Base-by-base conservation (phyloP, 441 rosid species). In the Populus tomentosa region DNA sequence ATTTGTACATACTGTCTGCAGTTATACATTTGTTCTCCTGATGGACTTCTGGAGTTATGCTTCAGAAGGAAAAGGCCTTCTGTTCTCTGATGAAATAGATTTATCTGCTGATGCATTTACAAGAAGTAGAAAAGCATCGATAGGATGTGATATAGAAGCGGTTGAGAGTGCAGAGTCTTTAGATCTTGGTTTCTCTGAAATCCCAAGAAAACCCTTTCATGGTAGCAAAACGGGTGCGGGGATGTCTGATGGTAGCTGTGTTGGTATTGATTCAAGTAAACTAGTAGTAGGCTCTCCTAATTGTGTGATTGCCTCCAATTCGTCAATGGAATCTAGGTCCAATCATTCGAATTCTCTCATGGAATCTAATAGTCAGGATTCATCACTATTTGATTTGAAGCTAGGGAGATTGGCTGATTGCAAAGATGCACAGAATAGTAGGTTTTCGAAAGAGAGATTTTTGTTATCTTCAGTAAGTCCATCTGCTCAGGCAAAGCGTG, bases 1-100 rank as follows among this genome's bases (percentile, higher is more conserved):
- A 73, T 16, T 42, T 28, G 21, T 64, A 42, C 40, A 62, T 20
- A 13, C 38, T 67, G 62, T 75, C 69, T 26, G 84, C 79, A 68
- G 77, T 80, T 74, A 72, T 65, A 24, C 59, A 61, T 72, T 62
- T 72, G 26, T 56, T 80, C 59, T 78, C 70, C 67, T 36, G 73
- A 90, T 90, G 94, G 97, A 92, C 74, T 86, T 89, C 66, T 90
- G 95, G 97, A 86, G 86, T 79, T 87, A 79, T 75, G 75, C 75
- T 61, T 68, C 83, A 35, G 90, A 86, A 78, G 93, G 88, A 62
- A 88, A 83, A 76, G 85, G 82, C 74, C 50, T 80, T 81, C 46
- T 77, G 77, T 82, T 84, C 70, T 46, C 87, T 0, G 88, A 85
- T 75, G 92, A 80, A 81, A 65, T 85, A 32, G 85, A 85, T 79